phyloP scores from a whole-genome alignment of 2,329 filamentous ascomycete genomes.

The Fusarium sp. region DNA sequence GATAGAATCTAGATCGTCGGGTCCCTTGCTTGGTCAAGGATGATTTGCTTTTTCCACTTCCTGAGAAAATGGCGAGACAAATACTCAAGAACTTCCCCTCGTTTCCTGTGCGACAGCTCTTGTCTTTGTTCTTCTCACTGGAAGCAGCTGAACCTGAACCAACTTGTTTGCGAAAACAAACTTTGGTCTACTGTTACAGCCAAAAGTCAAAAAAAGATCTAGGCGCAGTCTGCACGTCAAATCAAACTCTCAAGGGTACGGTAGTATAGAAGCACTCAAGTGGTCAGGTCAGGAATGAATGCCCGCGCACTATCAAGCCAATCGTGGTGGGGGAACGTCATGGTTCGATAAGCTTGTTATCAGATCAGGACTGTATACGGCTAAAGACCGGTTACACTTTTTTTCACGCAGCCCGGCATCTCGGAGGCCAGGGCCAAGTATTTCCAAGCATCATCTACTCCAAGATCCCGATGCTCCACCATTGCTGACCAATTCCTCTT shows the following conservation, averaged over 20 bases:
- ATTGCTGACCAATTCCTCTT: constrained; percentile 40
- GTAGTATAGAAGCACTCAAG: constrained; percentile 11
- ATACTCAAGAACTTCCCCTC: constrained; percentile 23
- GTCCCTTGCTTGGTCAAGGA: not conserved
- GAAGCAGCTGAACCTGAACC: not conserved
- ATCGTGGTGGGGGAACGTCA: constrained; percentile 29
- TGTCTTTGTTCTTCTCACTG: not conserved
- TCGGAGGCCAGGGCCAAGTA: constrained; percentile 15
- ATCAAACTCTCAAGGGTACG: not conserved
- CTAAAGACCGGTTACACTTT: constrained; percentile 35
- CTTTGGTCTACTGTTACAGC: constrained; percentile 17
- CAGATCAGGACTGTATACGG: constrained; percentile 18
- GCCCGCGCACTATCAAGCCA: constrained; percentile 2
- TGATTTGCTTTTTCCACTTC: constrained; percentile 15
- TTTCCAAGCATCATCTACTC: constrained; percentile 32
- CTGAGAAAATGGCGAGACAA: constrained; percentile 6
- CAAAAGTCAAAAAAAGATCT: constrained; percentile 15
- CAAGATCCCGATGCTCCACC: constrained; percentile 28
- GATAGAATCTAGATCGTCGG: not conserved
- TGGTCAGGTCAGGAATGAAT: constrained; percentile 27
- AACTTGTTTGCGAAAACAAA: constrained; percentile 16
- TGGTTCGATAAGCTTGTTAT: constrained; percentile 36
- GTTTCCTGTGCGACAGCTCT: constrained; percentile 34
- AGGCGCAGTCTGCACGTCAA: not conserved
- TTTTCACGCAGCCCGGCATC: constrained; percentile 30